Percentiles rank a stretch among this genome's conserved stretches.
Conservation (phyloP, 2,329 filamentous ascomycete genomes). For the Berkeleyomyces basicola region DNA sequence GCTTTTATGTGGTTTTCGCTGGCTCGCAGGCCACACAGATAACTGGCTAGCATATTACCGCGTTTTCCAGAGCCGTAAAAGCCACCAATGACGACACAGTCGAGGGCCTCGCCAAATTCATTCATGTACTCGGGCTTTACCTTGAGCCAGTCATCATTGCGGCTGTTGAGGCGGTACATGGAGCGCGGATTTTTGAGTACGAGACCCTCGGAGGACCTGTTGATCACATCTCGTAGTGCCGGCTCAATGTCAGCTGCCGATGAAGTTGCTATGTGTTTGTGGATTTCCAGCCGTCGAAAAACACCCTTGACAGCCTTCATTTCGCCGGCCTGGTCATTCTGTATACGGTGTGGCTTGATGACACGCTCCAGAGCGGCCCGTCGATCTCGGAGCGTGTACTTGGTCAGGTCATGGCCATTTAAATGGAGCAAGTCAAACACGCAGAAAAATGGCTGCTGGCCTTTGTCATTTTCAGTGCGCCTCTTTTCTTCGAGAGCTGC, state of each 20-base stretch:
- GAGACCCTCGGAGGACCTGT: constrained; percentile 73
- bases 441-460: constrained; percentile 53
- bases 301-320: constrained; percentile 44
- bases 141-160: constrained; percentile 95
- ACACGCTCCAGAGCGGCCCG: constrained; percentile 43
- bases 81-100: constrained; percentile 76
- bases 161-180: constrained; percentile 69
- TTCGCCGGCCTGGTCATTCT: not conserved
- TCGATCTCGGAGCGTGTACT: constrained; percentile 69
- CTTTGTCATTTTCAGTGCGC: constrained; percentile 37
- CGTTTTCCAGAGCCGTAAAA: constrained; percentile 81
- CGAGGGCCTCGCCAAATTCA: constrained; percentile 84
- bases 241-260: constrained; percentile 60
- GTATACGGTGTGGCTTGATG: not conserved
- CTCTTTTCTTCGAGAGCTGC: constrained; percentile 67
- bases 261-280: constrained; percentile 50
- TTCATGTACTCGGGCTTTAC: constrained; percentile 98
- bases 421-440: constrained; percentile 86
- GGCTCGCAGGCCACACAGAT: constrained; percentile 72
- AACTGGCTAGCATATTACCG: constrained; percentile 70
- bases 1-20: constrained; percentile 48
- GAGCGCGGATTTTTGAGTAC: constrained; percentile 89
- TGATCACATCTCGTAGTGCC: constrained; percentile 64
- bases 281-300: constrained; percentile 67
- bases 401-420: constrained; percentile 64